These are phyloP conservation scores for Collybiopsis luxurians DNA, from an alignment of 768 basidiomycete genomes.

Conservation along the genomic window DNA sequence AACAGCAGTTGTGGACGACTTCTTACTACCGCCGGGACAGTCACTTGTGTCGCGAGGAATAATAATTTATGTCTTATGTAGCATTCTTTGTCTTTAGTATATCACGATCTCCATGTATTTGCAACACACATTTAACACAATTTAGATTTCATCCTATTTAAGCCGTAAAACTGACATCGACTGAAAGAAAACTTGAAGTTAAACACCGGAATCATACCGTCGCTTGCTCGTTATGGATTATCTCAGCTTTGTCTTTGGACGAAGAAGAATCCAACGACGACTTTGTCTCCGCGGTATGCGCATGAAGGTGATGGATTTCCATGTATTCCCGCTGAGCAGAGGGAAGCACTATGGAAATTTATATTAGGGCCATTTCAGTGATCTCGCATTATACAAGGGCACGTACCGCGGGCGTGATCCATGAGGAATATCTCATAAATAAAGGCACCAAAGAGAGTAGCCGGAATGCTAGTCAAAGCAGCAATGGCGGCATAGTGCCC, in stretches of 20 bases:
- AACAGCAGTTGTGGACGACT: too few species aligned
- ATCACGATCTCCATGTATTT: too few species aligned
- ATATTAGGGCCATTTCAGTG: background rate
- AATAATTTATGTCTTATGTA: too few species aligned
- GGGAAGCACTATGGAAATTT: background rate
- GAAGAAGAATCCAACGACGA: background rate
- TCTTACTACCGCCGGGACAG: too few species aligned
- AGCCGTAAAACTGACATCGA: too few species aligned
- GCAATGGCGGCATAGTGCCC: slow-evolving; percentile 43
- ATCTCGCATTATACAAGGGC: background rate
- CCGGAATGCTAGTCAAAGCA: slow-evolving; percentile 45
- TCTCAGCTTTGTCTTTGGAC: background rate
- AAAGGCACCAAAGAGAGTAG: slow-evolving; percentile 35
- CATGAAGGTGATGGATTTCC: background rate
- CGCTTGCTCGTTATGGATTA: too few species aligned
- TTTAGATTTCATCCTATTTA: too few species aligned
- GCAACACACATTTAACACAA: too few species aligned
- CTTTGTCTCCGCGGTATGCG: background rate
- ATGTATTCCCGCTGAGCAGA: background rate
- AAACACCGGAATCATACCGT: too few species aligned
- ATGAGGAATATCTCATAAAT: slow-evolving; percentile 32
- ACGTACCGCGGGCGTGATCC: slow-evolving; percentile 5
- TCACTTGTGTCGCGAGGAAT: too few species aligned
- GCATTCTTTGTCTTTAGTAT: too few species aligned
- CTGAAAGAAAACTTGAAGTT: too few species aligned